Evolutionary conservation across 176 grass and related monocot species (phyloP), one percentile per base, ranked within the genome.

Genomic region (Neostapfia colusana): DNA sequence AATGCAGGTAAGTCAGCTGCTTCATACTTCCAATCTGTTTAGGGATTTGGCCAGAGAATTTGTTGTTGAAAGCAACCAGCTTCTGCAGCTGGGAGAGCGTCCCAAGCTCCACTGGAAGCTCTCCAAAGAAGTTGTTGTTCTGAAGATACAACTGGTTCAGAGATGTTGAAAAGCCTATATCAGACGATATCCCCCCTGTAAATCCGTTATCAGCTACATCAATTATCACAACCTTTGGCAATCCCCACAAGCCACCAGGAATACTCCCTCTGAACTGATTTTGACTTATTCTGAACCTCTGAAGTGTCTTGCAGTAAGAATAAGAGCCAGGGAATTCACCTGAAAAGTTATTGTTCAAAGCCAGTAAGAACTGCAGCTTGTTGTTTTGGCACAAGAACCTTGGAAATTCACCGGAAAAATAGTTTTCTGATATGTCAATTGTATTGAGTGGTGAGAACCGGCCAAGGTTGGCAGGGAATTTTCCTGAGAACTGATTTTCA

Each of bases 401-500:
- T 0, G 95, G 95, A 75, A 95, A 98, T 69, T 90, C 80, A n/a
- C 95, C 95, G 9, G 85, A 84, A 59, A 98, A 98, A 72, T 83
- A 90, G 27, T 98, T 98, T 56, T 90, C 89, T 49, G 95, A 98
- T 89, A 98, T 98, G 73, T 98, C 95, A 18, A 98, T 88, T 58
- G 69, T 76, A 65, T 92, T 82, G 64, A 98, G 87, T 64, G 95
- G 91, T 10, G 91, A 92, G 62, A 84, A 92, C 9, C 81, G 80
- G 4, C 95, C 91, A 62, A 98, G 48, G 54, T 94, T 90, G 9
- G 72, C 49, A 38, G 89, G 95, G 26, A 98, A 98, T 34, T 72
- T 82, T 73, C 95, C 95, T 2, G 95, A 86, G 72, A 97, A 92
- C 36, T 76, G 83, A 72, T 97, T 97, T 72, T 80, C 86, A 75